Base-by-base conservation (phyloP, 345 rosid species). In the Eucalyptus camaldulensis region DNA sequence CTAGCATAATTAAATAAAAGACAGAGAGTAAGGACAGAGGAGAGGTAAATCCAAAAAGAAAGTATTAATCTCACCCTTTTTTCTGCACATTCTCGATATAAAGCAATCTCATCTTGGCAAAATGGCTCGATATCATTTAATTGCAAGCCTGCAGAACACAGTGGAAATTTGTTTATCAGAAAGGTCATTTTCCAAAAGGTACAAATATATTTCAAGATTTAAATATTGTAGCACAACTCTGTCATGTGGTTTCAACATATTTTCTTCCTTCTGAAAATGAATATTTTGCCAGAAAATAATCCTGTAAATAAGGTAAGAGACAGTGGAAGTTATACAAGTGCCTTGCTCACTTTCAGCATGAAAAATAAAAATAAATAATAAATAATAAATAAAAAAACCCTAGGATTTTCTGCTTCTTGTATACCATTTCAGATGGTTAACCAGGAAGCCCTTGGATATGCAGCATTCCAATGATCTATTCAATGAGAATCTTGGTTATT, bases 121-220 rank as follows among this genome's bases (percentile, higher is more conserved):
- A 98, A 98, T 25, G 99, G 98, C 89, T 98, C 99, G 29, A 95
- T 96, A 87, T 95, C 97, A 90, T 97, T 96, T 92, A 97, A 91
- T 89, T 97, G 99, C 94, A 98, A 93, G 90, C 99, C 99, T 95
- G 80, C 88, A 90, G 31, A 80, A 62, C 47, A 62, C 13, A 10
- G 60, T 27, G 14, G 88, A 24, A 51, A 37, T 86, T 51, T 33
- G 49, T 31, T 37, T 11, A 33, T 44, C 88, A 22, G 60, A 60
- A 86, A 53, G 60, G n/a, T 31, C 69, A 51, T 43, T 51, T 86
- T 51, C n/a, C 89, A 67, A 69, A 9, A 45, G 16, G 10, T 47
- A 31, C 2, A 1, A 22, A 60, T 15, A 58, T 58, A 62, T 43
- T 76, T 40, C 83, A 76, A 37, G 12, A 3, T 24, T 76, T 9